Percentiles rank a stretch among this genome's conserved stretches.
Conservation (phyloP, 2,329 filamentous ascomycete species). For the Fusarium tanahbumbuense region DNA sequence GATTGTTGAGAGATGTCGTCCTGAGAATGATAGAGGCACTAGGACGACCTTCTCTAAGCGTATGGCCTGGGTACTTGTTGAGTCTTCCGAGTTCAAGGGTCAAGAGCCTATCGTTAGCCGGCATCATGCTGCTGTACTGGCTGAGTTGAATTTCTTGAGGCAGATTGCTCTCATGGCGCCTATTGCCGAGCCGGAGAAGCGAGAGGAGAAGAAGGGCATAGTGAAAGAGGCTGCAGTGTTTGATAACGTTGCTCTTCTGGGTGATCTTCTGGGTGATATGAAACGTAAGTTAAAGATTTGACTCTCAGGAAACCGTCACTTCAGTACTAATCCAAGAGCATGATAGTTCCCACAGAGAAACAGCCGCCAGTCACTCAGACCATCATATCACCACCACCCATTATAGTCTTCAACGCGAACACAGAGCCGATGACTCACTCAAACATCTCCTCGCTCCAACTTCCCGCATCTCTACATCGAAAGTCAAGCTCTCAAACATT, state of each 20-base stretch:
- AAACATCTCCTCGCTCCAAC: not conserved
- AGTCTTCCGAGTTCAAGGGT: slow-evolving; percentile 41
- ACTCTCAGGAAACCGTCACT: too few relatives aligned
- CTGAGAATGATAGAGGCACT: slow-evolving; percentile 32
- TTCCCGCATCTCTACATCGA: not conserved
- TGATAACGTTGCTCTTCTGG: slow-evolving; percentile 38
- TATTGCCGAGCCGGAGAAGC: not conserved
- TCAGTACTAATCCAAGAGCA: not conserved
- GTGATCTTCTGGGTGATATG: slow-evolving; percentile 27
- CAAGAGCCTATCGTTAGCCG: slow-evolving; percentile 46
- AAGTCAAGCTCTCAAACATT: slow-evolving; percentile 6
- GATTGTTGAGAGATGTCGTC: slow-evolving; percentile 48
- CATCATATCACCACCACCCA: not conserved
- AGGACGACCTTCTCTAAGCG: slow-evolving; percentile 36
- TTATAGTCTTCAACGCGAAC: not conserved
- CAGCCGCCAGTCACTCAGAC: not conserved
- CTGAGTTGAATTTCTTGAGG: slow-evolving; percentile 47
- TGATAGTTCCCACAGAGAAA: not conserved
- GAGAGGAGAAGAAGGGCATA: not conserved
- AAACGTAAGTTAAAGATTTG: not conserved
- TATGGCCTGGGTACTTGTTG: slow-evolving; percentile 44
- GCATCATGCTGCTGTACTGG: slow-evolving; percentile 46
- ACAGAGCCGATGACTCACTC: not conserved
- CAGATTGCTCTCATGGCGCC: slow-evolving; percentile 34
- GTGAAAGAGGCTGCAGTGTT: slow-evolving; percentile 6